Conservation (phyloP, 2,329 filamentous ascomycete species). For the Cadophora gregata region DNA sequence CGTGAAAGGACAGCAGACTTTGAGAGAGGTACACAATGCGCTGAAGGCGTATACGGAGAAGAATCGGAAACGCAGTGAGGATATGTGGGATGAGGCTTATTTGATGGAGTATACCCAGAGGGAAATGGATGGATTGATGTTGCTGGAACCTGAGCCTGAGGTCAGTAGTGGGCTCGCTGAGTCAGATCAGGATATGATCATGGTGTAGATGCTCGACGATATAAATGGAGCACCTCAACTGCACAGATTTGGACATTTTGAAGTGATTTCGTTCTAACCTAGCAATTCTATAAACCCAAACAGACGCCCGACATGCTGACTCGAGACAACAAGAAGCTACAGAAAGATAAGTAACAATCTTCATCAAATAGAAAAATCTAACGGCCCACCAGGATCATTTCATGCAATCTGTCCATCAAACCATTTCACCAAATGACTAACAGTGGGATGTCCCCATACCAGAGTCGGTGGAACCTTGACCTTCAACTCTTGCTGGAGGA, state of each 20-base stretch:
- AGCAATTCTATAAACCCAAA: neutral
- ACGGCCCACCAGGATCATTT: neutral
- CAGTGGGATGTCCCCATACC: constrained; percentile 50
- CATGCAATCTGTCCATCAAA: constrained; percentile 39
- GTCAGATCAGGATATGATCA: constrained; percentile 33
- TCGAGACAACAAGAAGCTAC: neutral
- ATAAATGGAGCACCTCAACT: neutral
- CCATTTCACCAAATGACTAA: constrained; percentile 47
- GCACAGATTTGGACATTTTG: neutral
- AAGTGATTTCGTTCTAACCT: neutral
- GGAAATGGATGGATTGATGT: constrained; percentile 76
- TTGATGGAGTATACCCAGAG: constrained; percentile 90
- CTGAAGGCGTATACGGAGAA: constrained; percentile 89
- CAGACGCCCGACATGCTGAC: neutral
- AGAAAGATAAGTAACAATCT: neutral
- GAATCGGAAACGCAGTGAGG: constrained; percentile 89
- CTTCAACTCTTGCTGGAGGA: constrained; percentile 52
- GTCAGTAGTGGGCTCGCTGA: constrained; percentile 22
- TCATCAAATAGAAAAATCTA: neutral
- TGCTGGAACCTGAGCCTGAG: constrained; percentile 29
- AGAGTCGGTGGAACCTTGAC: constrained; percentile 52
- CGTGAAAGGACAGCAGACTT: constrained; percentile 63
- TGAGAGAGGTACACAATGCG: constrained; percentile 87
- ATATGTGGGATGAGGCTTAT: constrained; percentile 92
- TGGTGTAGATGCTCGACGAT: constrained; percentile 25